Evolutionary conservation across 2,329 filamentous ascomycete species (phyloP), one percentile per base, ranked within the genome.

Genomic region (Hirsutella thompsonii): DNA sequence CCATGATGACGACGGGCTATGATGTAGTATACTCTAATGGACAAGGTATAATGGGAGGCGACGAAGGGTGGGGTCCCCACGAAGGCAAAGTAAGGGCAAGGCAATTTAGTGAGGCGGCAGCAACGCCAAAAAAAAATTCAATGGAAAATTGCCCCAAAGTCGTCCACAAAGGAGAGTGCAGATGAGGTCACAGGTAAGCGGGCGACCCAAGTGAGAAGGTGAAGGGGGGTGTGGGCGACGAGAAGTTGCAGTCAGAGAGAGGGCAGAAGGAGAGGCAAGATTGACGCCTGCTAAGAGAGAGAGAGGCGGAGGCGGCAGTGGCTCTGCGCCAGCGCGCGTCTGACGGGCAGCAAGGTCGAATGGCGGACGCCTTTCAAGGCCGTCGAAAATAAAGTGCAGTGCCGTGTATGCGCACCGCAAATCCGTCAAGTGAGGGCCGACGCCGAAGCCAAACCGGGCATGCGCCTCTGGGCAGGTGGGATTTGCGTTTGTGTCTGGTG

Each of bases 1-100:
- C 67, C 67, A 70, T 69, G 60, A 64, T 65, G 64, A 64, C 60
- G 60, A 69, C 63, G 59, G 61, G 63, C 58, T 64, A 64, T 60
- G 60, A 64, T 64, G 58, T 64, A 65, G 58, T 61, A 59, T 59
- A 58, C 54, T 55, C 23, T 26, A 26, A 49, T 50, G n/a, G 53
- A 51, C 53, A 47, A 42, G 36, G 46, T 47, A 48, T 44, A 52
- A 26, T 52, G 32, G 23, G 36, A 38, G 36, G 47, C 47, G 50
- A 53, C 47, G 49, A 44, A 39, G 45, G 47, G 51, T 48, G 46
- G 50, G 51, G 52, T 55, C 49, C 52, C 48, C 55, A 18, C 23
- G 51, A 51, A 51, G 51, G 50, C 49, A 48, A 48, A 50, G 46
- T 42, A 52, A 50, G 40, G 43, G 48, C 42, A 50, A 49, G 47